phyloP scores from a whole-genome alignment of 169 alveolate genomes.

The Plasmodium chabaudi region DNA sequence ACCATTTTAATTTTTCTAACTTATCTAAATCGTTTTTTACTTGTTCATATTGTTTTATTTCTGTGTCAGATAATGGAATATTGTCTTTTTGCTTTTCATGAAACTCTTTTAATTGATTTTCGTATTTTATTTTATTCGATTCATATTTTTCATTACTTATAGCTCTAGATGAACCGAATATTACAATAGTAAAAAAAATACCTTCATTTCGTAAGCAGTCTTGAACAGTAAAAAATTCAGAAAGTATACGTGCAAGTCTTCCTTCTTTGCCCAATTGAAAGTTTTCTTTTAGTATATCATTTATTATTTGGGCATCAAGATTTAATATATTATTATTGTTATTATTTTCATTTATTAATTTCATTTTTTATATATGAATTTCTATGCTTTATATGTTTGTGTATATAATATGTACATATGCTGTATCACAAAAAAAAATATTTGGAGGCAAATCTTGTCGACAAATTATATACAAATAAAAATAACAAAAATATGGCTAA shows the following conservation, averaged over 20 bases:
- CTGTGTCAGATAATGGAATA: slow-evolving; percentile 4
- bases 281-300: slow-evolving; percentile 27
- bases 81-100: slow-evolving; percentile 18
- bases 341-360: neutral
- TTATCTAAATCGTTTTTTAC: slow-evolving; percentile 32
- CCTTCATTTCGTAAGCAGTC: slow-evolving; percentile 77
- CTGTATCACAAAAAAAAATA: too few species aligned
- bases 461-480: neutral
- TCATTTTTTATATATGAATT: slow-evolving; percentile 9
- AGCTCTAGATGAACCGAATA: slow-evolving; percentile 82
- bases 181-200: slow-evolving; percentile 77
- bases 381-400: neutral
- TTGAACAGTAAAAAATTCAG: slow-evolving; percentile 81
- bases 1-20: slow-evolving; percentile 69
- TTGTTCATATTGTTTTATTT: slow-evolving; percentile 24
- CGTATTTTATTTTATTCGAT: slow-evolving; percentile 19
- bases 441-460: too few species aligned
- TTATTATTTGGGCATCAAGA: too few species aligned
- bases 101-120: slow-evolving; percentile 18
- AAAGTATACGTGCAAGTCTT: slow-evolving; percentile 81
- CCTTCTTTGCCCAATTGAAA: slow-evolving; percentile 79
- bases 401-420: too few species aligned
- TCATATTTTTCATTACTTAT: slow-evolving; percentile 71
- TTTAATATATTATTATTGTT: slow-evolving; percentile 2
- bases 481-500: neutral